These are phyloP conservation scores for Phytophthora boehmeriae DNA, from an alignment of 352 stramenopile species.

Conservation along the genomic window DNA sequence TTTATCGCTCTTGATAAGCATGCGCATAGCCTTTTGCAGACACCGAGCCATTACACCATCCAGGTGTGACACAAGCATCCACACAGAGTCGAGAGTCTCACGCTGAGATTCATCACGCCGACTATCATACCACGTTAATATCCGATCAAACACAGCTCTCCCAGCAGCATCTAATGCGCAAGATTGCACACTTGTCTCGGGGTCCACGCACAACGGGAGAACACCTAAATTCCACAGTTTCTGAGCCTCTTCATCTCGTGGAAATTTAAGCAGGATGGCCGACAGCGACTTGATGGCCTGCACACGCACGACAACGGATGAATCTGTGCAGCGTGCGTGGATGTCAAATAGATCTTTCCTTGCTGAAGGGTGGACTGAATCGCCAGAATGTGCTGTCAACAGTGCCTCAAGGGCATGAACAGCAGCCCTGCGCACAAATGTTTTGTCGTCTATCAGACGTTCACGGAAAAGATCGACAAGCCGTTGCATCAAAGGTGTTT, in stretches of 20 bases:
- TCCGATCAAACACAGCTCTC: constrained; percentile 66
- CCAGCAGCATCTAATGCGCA: constrained; percentile 62
- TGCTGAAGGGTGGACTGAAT: constrained; percentile 55
- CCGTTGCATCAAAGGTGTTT: constrained; percentile 70
- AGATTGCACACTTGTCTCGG: constrained; percentile 77
- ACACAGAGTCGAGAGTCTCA: constrained; percentile 48
- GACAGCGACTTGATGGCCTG: constrained; percentile 86
- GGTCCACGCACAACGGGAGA: constrained; percentile 80
- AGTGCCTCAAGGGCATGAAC: constrained; percentile 82
- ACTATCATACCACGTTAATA: constrained; percentile 63
- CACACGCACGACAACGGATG: constrained; percentile 78
- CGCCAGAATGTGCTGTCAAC: constrained; percentile 52
- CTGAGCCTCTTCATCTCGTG: constrained; percentile 70
- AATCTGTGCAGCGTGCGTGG: constrained; percentile 74
- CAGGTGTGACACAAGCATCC: constrained; percentile 69
- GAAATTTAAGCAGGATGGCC: constrained; percentile 74
- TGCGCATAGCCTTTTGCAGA: constrained; percentile 70
- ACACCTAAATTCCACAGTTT: constrained; percentile 86
- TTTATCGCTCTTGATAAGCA: constrained; percentile 72
- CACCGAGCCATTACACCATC: constrained; percentile 82
- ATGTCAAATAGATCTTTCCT: constrained; percentile 78
- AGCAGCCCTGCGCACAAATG: constrained; percentile 78
- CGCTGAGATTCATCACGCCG: constrained; percentile 37
- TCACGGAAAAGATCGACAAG: constrained; percentile 80
- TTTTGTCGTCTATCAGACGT: constrained; percentile 81